Evolutionary conservation across 805 yeast species (phyloP), one percentile per base, ranked within the genome.

Genomic region (Teunomyces cretensis): DNA sequence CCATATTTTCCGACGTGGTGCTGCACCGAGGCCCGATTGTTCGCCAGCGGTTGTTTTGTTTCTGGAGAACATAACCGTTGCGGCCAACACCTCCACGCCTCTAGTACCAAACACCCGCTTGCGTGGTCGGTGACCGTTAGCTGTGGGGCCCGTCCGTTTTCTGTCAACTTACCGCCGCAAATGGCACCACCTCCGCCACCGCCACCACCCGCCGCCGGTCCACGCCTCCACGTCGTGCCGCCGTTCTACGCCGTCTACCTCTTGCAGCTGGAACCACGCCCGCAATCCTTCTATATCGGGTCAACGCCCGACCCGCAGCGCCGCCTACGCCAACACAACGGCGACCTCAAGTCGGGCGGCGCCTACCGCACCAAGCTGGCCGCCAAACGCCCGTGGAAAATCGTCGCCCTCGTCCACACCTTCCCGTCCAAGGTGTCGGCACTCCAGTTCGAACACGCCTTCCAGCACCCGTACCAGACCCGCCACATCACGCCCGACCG

Each of bases 271-370:
- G 55, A 75, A 2, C 73, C 79, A 9, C 80, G 78, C 51, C 78
- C 79, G 16, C 68, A 68, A 33, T 77, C 86, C 8, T 82, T 83
- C 54, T 88, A 88, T 56, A 78, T 88, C 3, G 96, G 96, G 0
- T 87, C 95, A 0, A 86, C 95, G 0, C 92, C 94, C 1, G 78
- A 86, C 55, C 95, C 95, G 0, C 57, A 67, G 2, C 55, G 77
- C 51, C 62, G 96, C 40, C 68, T 88, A 2, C 60, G 89, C 32
- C 96, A 88, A 54, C 96, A 88, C 58, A 88, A 88, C 65, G 95
- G 96, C 2, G 80, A 75, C 2, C 57, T 84, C 11, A 53, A 61
- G 15, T 62, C 59, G 2, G 87, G 87, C 1, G 94, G 95, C 2
- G 96, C 96, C 0, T 81, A 70, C 55, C 61, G 80, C 38, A 88